phyloP scores from a whole-genome alignment of 345 rosid genomes.

The Combretum micranthum region DNA sequence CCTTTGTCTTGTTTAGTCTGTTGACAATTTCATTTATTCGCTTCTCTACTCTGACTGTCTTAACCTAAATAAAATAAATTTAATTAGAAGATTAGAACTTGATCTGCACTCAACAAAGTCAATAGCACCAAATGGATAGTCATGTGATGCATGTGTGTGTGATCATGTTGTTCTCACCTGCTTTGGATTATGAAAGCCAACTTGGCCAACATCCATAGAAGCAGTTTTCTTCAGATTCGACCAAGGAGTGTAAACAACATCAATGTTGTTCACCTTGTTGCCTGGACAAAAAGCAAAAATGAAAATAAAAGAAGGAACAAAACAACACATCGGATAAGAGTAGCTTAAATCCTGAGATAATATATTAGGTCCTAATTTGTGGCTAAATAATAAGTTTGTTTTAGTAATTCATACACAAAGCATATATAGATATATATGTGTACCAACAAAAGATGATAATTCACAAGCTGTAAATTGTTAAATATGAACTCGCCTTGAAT shows the following conservation, averaged over 20 bases:
- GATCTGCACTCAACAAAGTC: not conserved
- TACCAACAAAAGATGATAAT: not conserved
- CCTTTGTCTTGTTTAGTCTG: constrained; percentile 90
- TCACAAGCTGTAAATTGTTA: not conserved
- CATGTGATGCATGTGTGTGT: not conserved
- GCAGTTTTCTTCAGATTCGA: constrained; percentile 89
- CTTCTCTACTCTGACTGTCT: constrained; percentile 88
- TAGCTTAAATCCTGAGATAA: not conserved
- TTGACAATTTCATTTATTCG: constrained; percentile 85
- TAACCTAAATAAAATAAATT: constrained; percentile 42
- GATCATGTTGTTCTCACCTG: constrained; percentile 39
- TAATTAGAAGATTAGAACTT: not conserved
- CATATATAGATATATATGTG: too few relatives aligned
- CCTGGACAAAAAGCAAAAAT: constrained; percentile 60
- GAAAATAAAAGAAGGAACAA: not conserved
- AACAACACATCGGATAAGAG: not conserved
- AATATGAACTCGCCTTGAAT: constrained; percentile 63
- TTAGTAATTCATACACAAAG: too few relatives aligned
- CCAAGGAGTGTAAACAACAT: constrained; percentile 98
- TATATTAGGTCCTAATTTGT: too few relatives aligned
- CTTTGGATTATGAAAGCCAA: constrained; percentile 84
- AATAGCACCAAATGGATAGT: not conserved
- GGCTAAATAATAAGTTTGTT: too few relatives aligned
- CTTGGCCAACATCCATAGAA: constrained; percentile 99
- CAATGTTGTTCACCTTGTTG: constrained; percentile 86